Evolutionary conservation across 2,329 filamentous ascomycete species (phyloP).

Genomic region (Alternaria longipes): DNA sequence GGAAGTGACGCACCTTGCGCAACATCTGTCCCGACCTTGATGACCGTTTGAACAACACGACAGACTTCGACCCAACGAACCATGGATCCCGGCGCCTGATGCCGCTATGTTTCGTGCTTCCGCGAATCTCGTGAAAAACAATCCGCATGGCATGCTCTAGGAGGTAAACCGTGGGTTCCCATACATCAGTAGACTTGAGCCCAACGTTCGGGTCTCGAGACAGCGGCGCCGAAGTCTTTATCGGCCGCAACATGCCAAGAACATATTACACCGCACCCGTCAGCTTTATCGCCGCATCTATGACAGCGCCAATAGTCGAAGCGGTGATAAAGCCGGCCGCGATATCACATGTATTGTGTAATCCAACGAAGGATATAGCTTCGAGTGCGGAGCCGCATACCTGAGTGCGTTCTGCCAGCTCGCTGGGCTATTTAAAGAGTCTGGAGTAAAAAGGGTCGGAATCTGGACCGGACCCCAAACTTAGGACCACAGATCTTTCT

Average conservation of each 20-base stretch:
- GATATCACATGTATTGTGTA: not conserved
- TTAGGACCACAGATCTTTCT: constrained; percentile 3
- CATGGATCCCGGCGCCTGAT: not conserved
- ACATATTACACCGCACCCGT: not conserved
- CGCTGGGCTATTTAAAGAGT: not conserved
- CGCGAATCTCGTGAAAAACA: not conserved
- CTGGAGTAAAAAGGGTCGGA: not conserved
- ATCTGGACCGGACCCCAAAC: constrained; percentile 6
- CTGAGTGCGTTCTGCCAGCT: not conserved
- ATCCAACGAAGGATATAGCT: not conserved
- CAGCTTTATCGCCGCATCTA: not conserved
- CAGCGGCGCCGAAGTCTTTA: constrained; percentile 9
- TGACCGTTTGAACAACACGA: not conserved
- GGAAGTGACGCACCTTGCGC: not conserved
- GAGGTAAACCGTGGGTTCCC: not conserved
- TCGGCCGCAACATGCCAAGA: not conserved
- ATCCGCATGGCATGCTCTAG: not conserved
- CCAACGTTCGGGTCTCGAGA: constrained; percentile 2
- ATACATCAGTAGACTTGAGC: not conserved
- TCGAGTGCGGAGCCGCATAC: not conserved
- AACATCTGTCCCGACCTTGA: not conserved
- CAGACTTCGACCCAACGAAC: not conserved
- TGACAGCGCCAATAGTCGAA: not conserved
- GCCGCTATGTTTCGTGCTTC: not conserved
- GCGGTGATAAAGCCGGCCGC: not conserved